Evolutionary conservation across 2,329 filamentous ascomycete genomes (phyloP), one percentile per base, ranked within the genome.

Genomic region (Pyricularia sp.): DNA sequence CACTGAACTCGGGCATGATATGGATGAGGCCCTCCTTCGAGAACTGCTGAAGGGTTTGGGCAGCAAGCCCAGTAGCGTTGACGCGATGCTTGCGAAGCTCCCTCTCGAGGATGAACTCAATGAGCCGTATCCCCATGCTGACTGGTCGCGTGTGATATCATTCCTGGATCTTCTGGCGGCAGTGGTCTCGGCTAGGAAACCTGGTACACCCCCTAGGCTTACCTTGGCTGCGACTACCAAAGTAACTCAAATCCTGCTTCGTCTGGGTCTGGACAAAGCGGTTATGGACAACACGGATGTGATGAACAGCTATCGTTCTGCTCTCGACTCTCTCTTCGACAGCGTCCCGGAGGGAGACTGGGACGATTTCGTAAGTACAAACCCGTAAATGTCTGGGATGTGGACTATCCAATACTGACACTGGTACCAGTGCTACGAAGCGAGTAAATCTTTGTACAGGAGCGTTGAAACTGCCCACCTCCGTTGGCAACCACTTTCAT

Each of bases 21-120:
- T 62, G 16, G 31, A 62, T 26, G 31, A 62, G 3, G 12, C n/a
- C n/a, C 31, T 62, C 60, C 68, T 86, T 64, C 69, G 83, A 63
- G 72, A 76, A 6, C 74, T 91, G 12, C 88, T 93, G 67, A 73
- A 74, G 63, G 75, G 75, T 19, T 71, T 91, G 6, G 87, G 88
- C 3, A 86, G 84, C 0, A 76, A 77, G 1, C 75, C 78, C 40
- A 79, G 81, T 53, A 74, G 83, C 19, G 74, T 64, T 22, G 72
- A 60, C 31, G 70, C 70, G 40, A 68, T 71, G 57, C 70, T 65
- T 57, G 64, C 62, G 22, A 67, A 65, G 44, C 62, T 71, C 4
- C 64, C 63, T 55, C 60, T 68, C 16, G 68, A 66, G 44, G 67
- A 69, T 1, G 66, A 69, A 66, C 60, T 65, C 72, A 44, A 35